Evolutionary conservation across 768 basidiomycete species (phyloP).

Genomic region (Auricularia sp.): DNA sequence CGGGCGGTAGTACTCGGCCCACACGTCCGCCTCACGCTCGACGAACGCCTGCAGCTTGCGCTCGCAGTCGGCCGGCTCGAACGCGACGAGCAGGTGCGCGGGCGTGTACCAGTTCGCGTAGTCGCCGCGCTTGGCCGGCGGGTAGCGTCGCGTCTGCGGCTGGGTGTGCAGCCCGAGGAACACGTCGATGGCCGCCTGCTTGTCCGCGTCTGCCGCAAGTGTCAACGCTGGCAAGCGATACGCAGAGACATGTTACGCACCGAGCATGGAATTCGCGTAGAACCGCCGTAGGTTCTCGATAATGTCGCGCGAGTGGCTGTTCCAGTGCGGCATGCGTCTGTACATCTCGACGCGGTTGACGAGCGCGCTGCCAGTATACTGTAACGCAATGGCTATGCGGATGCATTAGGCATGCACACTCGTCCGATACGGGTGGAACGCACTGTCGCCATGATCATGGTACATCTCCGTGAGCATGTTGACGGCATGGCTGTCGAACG

Average conservation of each 20-base stretch:
- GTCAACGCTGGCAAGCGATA: no score
- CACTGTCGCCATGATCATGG: constrained; percentile 93
- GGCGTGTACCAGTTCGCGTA: constrained; percentile 82
- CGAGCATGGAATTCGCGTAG: constrained; percentile 87
- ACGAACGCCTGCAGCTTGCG: constrained; percentile 51
- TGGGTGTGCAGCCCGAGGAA: constrained; percentile 60
- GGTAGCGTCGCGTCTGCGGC: constrained; percentile 33
- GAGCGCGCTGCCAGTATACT: constrained; percentile 93
- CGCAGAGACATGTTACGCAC: constrained; percentile 25
- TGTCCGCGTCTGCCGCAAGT: constrained; percentile 68
- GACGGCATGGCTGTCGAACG: constrained; percentile 88
- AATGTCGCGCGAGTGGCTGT: constrained; percentile 91
- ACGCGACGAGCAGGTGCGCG: constrained; percentile 59
- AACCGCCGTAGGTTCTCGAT: constrained; percentile 91
- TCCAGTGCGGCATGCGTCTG: constrained; percentile 92
- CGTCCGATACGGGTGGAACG: constrained; percentile 18
- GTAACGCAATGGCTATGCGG: constrained; percentile 71
- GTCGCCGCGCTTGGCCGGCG: constrained; percentile 47
- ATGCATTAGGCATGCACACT: neutral
- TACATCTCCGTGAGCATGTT: constrained; percentile 99
- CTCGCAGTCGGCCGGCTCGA: constrained; percentile 54
- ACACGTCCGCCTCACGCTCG: constrained; percentile 57
- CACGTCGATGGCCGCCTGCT: constrained; percentile 95
- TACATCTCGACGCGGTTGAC: constrained; percentile 96
- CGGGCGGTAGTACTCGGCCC: constrained; percentile 85